A percentile compares a stretch with the other conserved stretches of the same genome.
Conservation (phyloP, 2,329 filamentous ascomycete species). For the Xylaria sp. region DNA sequence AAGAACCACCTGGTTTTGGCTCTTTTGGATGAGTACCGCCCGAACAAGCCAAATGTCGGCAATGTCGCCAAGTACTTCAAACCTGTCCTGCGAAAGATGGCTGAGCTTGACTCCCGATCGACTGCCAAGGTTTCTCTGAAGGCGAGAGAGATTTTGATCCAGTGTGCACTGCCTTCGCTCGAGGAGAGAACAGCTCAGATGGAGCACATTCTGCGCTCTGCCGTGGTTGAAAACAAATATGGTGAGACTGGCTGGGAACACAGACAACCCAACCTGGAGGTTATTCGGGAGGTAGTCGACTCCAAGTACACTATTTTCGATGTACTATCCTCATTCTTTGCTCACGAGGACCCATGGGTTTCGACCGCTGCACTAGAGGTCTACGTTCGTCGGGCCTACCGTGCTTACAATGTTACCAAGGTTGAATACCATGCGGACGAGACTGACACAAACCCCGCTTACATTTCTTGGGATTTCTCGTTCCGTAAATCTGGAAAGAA, state of each 20-base stretch:
- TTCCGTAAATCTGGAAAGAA: slow-evolving; percentile 91
- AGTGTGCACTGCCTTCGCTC: slow-evolving; percentile 92
- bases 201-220: slow-evolving; percentile 97
- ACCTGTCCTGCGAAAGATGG: slow-evolving; percentile 79
- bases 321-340: slow-evolving; percentile 93
- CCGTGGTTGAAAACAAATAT: slow-evolving; percentile 95
- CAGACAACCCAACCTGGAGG: slow-evolving; percentile 84
- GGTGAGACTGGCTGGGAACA: slow-evolving; percentile 98
- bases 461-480: slow-evolving; percentile 93
- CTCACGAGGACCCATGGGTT: slow-evolving; percentile 92
- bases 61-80: slow-evolving; percentile 90
- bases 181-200: slow-evolving; percentile 96
- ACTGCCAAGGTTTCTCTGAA: slow-evolving; percentile 97
- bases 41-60: slow-evolving; percentile 88
- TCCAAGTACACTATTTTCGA: slow-evolving; percentile 99
- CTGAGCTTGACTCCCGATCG: slow-evolving; percentile 83
- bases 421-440: slow-evolving; percentile 89
- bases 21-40: slow-evolving; percentile 91
- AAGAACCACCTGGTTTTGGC: slow-evolving; percentile 95
- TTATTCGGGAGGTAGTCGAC: slow-evolving; percentile 97
- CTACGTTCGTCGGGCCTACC: slow-evolving; percentile 94
- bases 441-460: slow-evolving; percentile 64
- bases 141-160: slow-evolving; percentile 95
- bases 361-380: slow-evolving; percentile 92
- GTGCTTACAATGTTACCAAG: slow-evolving; percentile 89